Evolutionary conservation across 2,329 filamentous ascomycete species (phyloP).

Genomic region (Alternaria arborescens): DNA sequence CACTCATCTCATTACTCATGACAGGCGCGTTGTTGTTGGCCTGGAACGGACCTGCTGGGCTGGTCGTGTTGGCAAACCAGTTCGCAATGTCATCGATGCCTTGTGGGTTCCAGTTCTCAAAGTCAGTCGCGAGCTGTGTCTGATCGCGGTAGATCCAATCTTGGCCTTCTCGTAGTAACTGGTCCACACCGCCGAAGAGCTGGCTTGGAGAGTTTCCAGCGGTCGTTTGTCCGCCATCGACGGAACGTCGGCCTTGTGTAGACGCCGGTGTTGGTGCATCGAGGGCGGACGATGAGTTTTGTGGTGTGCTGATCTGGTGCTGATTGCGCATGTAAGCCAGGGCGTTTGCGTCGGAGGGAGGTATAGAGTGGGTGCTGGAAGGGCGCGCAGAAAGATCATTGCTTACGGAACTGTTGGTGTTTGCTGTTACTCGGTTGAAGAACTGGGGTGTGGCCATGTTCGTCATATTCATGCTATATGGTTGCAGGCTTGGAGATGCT

Average conservation of each 20-base stretch:
- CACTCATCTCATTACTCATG: conserved; percentile 23
- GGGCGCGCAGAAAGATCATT: conserved; percentile 35
- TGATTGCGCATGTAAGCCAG: conserved; percentile 45
- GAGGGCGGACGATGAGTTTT: conserved; percentile 13
- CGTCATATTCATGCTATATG: conserved; percentile 42
- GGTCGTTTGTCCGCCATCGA: conserved; percentile 36
- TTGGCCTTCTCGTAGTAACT: conserved; percentile 68
- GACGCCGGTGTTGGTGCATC: conserved; percentile 37
- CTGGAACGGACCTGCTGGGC: conserved; percentile 18
- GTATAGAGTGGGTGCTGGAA: conserved; percentile 40
- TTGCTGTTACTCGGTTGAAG: conserved; percentile 31
- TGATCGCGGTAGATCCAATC: conserved; percentile 71
- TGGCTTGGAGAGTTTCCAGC: conserved; percentile 57
- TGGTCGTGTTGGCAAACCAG: conserved; percentile 37
- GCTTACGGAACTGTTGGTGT: conserved; percentile 33
- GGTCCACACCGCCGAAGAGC: conserved; percentile 68
- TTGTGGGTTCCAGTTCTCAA: conserved; percentile 66
- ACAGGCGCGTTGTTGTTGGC: conserved; percentile 3
- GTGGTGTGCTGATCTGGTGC: conserved; percentile 35
- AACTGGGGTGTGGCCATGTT: conserved; percentile 37
- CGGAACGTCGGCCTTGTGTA: conserved; percentile 35
- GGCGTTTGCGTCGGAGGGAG: conserved; percentile 41
- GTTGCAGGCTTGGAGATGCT: conserved; percentile 37
- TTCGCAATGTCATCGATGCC: conserved; percentile 42
- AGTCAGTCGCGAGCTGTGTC: conserved; percentile 66